These are phyloP conservation scores for sweet orange (Citrus sinensis) DNA, from an alignment of 345 rosid genomes.

Conservation along the genomic window DNA sequence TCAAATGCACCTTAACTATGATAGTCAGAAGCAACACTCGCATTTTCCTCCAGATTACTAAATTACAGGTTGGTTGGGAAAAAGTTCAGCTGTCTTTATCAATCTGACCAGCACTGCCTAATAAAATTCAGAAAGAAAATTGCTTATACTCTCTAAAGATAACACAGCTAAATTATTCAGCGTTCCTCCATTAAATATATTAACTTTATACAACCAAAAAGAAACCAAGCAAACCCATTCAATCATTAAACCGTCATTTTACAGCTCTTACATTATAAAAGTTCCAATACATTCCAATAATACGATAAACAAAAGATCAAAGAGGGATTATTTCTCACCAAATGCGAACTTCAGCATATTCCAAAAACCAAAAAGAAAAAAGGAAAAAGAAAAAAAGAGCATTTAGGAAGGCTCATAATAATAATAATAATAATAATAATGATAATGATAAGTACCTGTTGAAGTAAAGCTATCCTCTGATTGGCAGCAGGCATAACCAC, in stretches of 20 bases:
- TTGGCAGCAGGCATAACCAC: slow-evolving; percentile 93
- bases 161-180: not conserved
- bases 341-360: not conserved
- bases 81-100: not conserved
- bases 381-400: too few species aligned
- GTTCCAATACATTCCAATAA: not conserved
- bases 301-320: not conserved
- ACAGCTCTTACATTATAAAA: not conserved
- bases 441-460: slow-evolving; percentile 47
- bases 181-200: not conserved
- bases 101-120: not conserved
- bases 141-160: not conserved
- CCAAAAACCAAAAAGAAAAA: too few species aligned
- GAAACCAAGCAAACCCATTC: not conserved
- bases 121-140: too few species aligned
- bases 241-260: not conserved
- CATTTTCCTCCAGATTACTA: not conserved
- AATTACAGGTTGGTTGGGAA: not conserved
- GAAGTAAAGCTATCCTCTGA: slow-evolving; percentile 92
- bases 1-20: not conserved
- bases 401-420: not conserved
- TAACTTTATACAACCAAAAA: not conserved
- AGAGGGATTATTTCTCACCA: not conserved
- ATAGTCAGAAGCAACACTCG: not conserved
- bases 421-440: too few species aligned